Evolutionary conservation across 805 yeast species (phyloP).

Genomic region (Candida patagonica): DNA sequence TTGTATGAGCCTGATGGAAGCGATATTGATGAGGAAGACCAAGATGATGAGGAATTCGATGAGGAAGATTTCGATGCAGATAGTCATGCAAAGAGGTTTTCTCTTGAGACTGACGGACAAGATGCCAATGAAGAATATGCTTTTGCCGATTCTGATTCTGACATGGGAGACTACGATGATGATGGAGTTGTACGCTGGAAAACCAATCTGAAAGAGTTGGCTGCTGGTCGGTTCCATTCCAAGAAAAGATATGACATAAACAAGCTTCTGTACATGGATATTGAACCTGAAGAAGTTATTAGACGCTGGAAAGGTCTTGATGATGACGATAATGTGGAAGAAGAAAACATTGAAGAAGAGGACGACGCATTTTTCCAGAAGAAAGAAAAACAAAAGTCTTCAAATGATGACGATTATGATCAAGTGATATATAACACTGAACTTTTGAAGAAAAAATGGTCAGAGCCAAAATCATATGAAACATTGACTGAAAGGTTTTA

Average conservation of each 20-base stretch:
- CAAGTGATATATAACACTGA: slow-evolving; percentile 12
- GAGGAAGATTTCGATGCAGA: slow-evolving; percentile 7
- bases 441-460: slow-evolving; percentile 14
- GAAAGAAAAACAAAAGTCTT: slow-evolving; percentile 10
- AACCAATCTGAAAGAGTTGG: slow-evolving; percentile 35
- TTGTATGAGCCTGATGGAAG: slow-evolving; percentile 39
- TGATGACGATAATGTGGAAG: slow-evolving; percentile 18
- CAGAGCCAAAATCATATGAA: slow-evolving; percentile 12
- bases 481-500: slow-evolving; percentile 17
- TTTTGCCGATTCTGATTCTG: slow-evolving; percentile 34
- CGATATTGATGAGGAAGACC: slow-evolving; percentile 12
- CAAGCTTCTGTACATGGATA: slow-evolving; percentile 69
- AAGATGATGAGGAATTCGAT: slow-evolving; percentile 27
- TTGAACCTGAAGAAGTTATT: slow-evolving; percentile 46
- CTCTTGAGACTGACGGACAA: slow-evolving; percentile 24
- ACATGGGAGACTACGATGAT: slow-evolving; percentile 32
- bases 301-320: slow-evolving; percentile 23
- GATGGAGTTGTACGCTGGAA: slow-evolving; percentile 25
- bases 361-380: slow-evolving; percentile 28
- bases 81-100: slow-evolving; percentile 17
- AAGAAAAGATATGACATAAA: slow-evolving; percentile 66
- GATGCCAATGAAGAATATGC: slow-evolving; percentile 40
- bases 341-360: slow-evolving; percentile 20
- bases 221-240: slow-evolving; percentile 50
- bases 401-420: slow-evolving; percentile 14